A percentile compares a stretch with the other conserved stretches of the same genome.
Conservation (phyloP, 164 flowering plant species). For the Piper betle region DNA sequence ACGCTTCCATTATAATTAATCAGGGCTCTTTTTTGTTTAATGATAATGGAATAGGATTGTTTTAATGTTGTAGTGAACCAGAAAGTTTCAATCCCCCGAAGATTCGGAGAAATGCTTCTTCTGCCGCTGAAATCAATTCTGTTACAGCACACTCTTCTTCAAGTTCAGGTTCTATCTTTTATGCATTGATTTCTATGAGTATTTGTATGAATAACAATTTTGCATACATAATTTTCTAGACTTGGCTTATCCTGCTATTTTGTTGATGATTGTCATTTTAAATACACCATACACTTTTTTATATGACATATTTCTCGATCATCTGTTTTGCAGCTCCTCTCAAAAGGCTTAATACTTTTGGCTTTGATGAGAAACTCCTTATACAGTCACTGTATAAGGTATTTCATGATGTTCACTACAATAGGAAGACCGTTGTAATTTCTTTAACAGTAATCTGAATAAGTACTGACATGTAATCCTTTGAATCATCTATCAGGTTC, state of each 20-base stretch:
- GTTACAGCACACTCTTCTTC: slow-evolving; percentile 30
- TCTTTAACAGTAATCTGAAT: background rate
- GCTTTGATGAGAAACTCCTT: slow-evolving; percentile 80
- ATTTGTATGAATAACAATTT: too few species aligned
- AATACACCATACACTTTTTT: too few species aligned
- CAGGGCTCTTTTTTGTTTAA: background rate
- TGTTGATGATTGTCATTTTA: too few species aligned
- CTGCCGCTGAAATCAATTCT: slow-evolving; percentile 47
- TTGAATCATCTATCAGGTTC: slow-evolving; percentile 33
- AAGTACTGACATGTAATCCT: slow-evolving; percentile 1
- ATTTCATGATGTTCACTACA: background rate
- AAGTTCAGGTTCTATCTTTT: slow-evolving; percentile 38
- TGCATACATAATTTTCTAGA: too few species aligned
- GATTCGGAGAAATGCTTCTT: slow-evolving; percentile 75
- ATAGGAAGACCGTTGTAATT: background rate
- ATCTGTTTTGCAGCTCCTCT: slow-evolving; percentile 29
- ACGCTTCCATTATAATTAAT: background rate
- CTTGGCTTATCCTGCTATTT: too few species aligned
- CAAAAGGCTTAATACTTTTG: slow-evolving; percentile 71
- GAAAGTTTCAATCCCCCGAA: slow-evolving; percentile 40
- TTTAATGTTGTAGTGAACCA: slow-evolving; percentile 24
- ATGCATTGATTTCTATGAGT: too few species aligned
- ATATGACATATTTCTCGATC: too few species aligned
- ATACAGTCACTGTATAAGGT: slow-evolving; percentile 83
- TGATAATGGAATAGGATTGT: background rate